A percentile compares a stretch with the other conserved stretches of the same genome.
These are phyloP conservation scores for Phytophthora quininea DNA, from an alignment of 352 stramenopile genomes.

Conservation along the genomic window DNA sequence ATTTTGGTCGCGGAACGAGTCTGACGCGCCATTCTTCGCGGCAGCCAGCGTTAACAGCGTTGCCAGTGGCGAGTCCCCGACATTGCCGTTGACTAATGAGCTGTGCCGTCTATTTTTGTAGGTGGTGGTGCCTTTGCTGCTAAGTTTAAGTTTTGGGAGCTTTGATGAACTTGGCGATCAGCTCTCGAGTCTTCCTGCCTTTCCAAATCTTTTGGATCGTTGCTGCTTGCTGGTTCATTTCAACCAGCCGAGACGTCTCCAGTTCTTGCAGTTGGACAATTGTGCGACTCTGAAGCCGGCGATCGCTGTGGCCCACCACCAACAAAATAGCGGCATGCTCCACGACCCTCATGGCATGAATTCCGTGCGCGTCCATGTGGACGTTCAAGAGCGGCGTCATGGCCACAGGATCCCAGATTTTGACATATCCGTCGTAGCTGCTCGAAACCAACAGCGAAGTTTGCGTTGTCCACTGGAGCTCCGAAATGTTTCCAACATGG, in stretches of 20 bases:
- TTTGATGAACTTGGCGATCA: slow-evolving; percentile 61
- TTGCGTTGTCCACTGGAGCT: slow-evolving; percentile 53
- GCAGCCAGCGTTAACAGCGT: slow-evolving; percentile 26
- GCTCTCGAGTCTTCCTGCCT: slow-evolving; percentile 46
- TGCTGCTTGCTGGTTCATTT: slow-evolving; percentile 39
- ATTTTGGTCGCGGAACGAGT: slow-evolving; percentile 16
- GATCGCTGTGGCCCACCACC: slow-evolving; percentile 46
- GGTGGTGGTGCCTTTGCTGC: neutral
- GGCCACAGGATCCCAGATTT: slow-evolving; percentile 56
- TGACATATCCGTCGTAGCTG: slow-evolving; percentile 67
- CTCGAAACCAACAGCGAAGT: slow-evolving; percentile 52
- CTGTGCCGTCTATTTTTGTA: slow-evolving; percentile 6
- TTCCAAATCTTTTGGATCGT: slow-evolving; percentile 73
- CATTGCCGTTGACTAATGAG: slow-evolving; percentile 11
- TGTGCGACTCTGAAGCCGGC: slow-evolving; percentile 41
- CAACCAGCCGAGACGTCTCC: slow-evolving; percentile 39
- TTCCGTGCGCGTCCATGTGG: slow-evolving; percentile 52
- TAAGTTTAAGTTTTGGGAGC: neutral
- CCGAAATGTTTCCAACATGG: slow-evolving; percentile 58
- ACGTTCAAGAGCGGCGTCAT: slow-evolving; percentile 34
- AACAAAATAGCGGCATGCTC: slow-evolving; percentile 35
- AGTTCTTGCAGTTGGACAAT: slow-evolving; percentile 49
- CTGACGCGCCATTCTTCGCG: slow-evolving; percentile 11
- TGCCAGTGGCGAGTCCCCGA: slow-evolving; percentile 9
- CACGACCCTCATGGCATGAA: slow-evolving; percentile 44